Evolutionary conservation across 768 basidiomycete genomes (phyloP), one percentile per base, ranked within the genome.

Genomic region (Dictyophora rubrovolvata): DNA sequence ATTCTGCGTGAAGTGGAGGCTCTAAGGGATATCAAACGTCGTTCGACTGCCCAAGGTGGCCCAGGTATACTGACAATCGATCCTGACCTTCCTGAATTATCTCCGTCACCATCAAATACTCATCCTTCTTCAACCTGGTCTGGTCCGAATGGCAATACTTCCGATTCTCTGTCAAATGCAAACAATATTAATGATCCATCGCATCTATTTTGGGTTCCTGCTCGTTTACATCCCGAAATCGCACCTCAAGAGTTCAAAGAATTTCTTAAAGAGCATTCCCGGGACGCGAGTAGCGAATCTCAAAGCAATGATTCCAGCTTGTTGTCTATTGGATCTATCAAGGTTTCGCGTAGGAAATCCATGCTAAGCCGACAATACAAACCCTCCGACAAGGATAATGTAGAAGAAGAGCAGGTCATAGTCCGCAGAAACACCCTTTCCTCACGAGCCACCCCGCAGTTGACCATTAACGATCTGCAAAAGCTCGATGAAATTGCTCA

Each of bases 161-260:
- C 22, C 37, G 59, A 54, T 54, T 59, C 22, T 46, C 48, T 50
- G 62, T 55, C 28, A 54, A 53, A 5, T 61, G 51, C 60, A 59
- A 57, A 60, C 71, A 67, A 66, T 20, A 70, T 79, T 42, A 85
- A 89, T 65, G 90, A 95, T 73, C 86, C 89, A 1, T 85, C 86
- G 66, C 88, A 92, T 71, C 82, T 97, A 63, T 98, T 98, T 78
- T 99, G 96, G 96, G 93, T 99, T 28, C 96, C 96, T 55, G 96
- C 96, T 16, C 83, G 87, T 60, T 77, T 97, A 36, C 96, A 98
- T 69, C 96, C 96, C 33, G 96, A 99, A 75, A 89, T 99, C 67
- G 95, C 94, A 0, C 96, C 96, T 21, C 87, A 85, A 51, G 93
- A 98, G 71, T 99, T 99, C 71, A 83, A 91, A 54, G 87, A 85